Base-by-base conservation (phyloP, 257 asterid genomes). In the Nicotiana tabacum region DNA sequence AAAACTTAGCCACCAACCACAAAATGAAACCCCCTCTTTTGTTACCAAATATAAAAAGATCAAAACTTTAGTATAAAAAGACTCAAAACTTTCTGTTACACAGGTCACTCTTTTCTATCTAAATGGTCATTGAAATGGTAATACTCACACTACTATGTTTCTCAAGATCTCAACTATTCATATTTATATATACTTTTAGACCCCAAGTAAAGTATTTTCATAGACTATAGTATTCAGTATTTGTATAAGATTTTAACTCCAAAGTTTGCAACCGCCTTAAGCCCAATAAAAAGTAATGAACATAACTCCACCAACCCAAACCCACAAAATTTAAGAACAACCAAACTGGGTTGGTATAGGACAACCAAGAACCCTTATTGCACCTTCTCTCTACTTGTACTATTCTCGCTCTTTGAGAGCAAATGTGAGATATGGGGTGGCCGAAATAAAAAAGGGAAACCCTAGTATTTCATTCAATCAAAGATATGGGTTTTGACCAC, bases 321-420 rank as follows among this genome's bases (percentile, higher is more conserved):
- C 89, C 88, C 86, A 80, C 81, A 67, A 86, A 90, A 92, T 94
- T 87, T 89, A 81, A 89, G 84, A 87, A 83, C 74, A 82, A 82
- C 87, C 87, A 87, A 90, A 82, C 79, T 65, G 84, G 92, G 94
- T 90, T 90, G 97, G 97, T 93, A 86, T 77, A 88, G 85, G 90
- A 88, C 95, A 91, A 86, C 92, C 88, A 77, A 84, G 91, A 90
- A 67, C 77, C 88, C 88, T 90, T 91, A 88, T 82, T 90, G 61
- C 87, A 21, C 83, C 77, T 35, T 64, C 85, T 76, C 77, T 81
- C 10, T 62, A 77, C 56, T 57, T 16, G 32, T 58, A 8, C 16
- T 48, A 9, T 35, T 70, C 64, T 32, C 51, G 21, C 18, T 78
- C 66, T 21, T 29, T 62, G 55, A 8, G 33, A 21, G 12, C 82